These are phyloP conservation scores for Lentinula edodes DNA, from an alignment of 768 basidiomycete genomes.

Conservation along the genomic window DNA sequence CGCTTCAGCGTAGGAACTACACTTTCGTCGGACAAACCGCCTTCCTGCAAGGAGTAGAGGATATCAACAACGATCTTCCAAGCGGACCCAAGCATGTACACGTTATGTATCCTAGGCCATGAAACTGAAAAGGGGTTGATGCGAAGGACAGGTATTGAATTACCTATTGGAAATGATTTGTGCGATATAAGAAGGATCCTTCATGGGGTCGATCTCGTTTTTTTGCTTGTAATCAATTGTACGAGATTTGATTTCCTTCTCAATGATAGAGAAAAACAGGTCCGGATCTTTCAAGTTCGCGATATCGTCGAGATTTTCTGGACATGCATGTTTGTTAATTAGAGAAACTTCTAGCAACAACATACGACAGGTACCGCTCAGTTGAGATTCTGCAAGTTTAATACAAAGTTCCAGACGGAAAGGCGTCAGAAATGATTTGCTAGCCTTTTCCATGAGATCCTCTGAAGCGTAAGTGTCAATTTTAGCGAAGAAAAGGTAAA, in stretches of 20 bases:
- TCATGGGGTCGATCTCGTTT: conserved; percentile 18
- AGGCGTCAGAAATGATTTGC: conserved; percentile 56
- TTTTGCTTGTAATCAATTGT: conserved; percentile 23
- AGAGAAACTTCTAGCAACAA: background rate
- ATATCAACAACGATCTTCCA: conserved; percentile 70
- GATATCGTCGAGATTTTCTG: conserved; percentile 69
- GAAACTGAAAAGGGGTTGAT: conserved; percentile 2
- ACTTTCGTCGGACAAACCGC: conserved; percentile 48
- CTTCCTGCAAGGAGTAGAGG: conserved; percentile 48
- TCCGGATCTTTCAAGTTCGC: conserved; percentile 59
- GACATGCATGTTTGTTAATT: conserved; percentile 8
- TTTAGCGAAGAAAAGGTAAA: conserved; percentile 9
- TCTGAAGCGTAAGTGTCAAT: conserved; percentile 32
- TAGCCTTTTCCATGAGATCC: conserved; percentile 57
- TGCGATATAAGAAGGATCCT: conserved; percentile 48
- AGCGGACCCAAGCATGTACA: conserved; percentile 75
- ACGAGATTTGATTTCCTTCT: conserved; percentile 51
- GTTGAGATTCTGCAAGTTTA: conserved; percentile 70
- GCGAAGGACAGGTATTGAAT: conserved; percentile 2
- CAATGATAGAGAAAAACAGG: conserved; percentile 53
- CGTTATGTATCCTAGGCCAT: conserved; percentile 64
- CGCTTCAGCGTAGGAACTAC: conserved; percentile 49
- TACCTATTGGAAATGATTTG: conserved; percentile 57
- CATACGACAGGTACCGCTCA: conserved; percentile 43
- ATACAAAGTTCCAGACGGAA: conserved; percentile 60